Conservation (phyloP, 345 rosid genomes). For the Sapria himalayana region DNA sequence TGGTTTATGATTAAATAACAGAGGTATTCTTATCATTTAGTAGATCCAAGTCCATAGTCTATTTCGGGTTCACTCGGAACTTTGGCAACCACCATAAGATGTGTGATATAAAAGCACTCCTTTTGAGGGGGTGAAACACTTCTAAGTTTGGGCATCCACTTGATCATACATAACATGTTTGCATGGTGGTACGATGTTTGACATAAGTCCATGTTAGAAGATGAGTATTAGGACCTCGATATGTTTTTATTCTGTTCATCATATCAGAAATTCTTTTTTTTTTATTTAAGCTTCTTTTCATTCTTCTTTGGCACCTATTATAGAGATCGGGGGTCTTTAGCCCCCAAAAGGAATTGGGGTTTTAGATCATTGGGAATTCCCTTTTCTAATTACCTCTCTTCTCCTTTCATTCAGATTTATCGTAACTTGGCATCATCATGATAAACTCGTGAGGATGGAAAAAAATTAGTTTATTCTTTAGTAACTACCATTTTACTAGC, state of each 20-base stretch:
- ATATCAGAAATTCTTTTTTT: background rate
- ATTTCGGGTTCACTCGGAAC: conserved; percentile 4
- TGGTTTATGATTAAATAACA: no score
- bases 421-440: no score
- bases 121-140: background rate
- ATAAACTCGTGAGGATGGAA: background rate
- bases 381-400: no score
- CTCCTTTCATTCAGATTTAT: no score
- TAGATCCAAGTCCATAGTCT: no score
- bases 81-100: background rate
- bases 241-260: background rate
- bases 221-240: background rate
- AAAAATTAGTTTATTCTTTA: background rate
- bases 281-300: background rate
- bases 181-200: background rate
- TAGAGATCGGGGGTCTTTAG: background rate
- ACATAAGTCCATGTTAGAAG: background rate
- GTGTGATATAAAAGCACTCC: conserved; percentile 3
- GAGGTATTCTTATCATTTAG: no score
- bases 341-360: conserved; percentile 1
- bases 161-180: conserved; percentile 1
- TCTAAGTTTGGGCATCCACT: background rate
- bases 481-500: background rate
- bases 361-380: no score
- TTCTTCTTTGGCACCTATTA: background rate